Evolutionary conservation across 2,329 filamentous ascomycete species (phyloP).

Genomic region (Elsinoe necatrix): DNA sequence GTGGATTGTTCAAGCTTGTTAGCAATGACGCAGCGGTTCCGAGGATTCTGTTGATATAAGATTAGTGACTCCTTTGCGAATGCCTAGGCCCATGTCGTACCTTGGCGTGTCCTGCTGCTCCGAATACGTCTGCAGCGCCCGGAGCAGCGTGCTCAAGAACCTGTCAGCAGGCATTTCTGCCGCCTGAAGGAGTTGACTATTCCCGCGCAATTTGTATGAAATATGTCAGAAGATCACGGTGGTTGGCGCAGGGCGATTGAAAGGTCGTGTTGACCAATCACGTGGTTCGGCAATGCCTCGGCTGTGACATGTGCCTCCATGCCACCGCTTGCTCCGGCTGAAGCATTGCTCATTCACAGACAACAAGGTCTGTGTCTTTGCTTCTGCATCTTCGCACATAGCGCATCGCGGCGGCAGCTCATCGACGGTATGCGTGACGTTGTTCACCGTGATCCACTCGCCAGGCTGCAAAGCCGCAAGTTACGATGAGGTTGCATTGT

Average conservation of each 20-base stretch:
- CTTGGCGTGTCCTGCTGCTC: constrained; percentile 51
- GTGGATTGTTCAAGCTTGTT: constrained; percentile 61
- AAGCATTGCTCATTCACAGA: neutral
- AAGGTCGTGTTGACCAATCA: neutral
- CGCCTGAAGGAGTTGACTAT: neutral
- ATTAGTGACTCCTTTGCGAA: constrained; percentile 17
- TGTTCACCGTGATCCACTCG: neutral
- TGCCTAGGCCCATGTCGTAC: constrained; percentile 31
- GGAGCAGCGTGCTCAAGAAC: constrained; percentile 58
- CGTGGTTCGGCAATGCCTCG: neutral
- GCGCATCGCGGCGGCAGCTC: neutral
- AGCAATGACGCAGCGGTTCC: constrained; percentile 61
- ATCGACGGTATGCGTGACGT: neutral
- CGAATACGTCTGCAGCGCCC: constrained; percentile 52
- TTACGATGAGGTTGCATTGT: neutral
- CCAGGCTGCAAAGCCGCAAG: neutral
- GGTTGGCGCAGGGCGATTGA: neutral
- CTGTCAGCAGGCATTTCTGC: constrained; percentile 56
- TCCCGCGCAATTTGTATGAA: neutral
- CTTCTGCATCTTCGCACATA: neutral
- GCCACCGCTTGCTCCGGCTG: neutral
- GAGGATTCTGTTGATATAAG: constrained; percentile 37
- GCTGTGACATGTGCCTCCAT: neutral
- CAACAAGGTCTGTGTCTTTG: neutral
- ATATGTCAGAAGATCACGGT: neutral